Conservation (phyloP, 2,329 filamentous ascomycete species). For the Aspergillus sp. region DNA sequence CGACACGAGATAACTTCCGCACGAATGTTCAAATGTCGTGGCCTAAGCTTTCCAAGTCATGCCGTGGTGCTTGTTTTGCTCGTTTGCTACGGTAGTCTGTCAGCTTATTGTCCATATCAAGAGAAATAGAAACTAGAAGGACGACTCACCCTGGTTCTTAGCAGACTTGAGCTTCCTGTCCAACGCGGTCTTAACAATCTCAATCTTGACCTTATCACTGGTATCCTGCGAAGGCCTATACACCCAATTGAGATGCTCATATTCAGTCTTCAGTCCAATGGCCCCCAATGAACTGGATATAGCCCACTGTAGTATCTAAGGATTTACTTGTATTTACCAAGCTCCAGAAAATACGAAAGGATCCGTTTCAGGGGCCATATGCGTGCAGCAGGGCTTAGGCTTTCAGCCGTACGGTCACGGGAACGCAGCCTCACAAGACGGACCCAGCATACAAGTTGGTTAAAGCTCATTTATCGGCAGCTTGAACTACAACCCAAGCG, state of each 20-base stretch:
- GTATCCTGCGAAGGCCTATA: background rate
- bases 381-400: too few relatives aligned
- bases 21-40: too few relatives aligned
- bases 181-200: background rate
- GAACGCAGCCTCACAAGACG: too few relatives aligned
- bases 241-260: background rate
- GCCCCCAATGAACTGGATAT: too few relatives aligned
- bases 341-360: background rate
- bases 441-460: too few relatives aligned
- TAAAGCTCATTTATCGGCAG: too few relatives aligned
- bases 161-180: background rate
- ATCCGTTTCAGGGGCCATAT: too few relatives aligned
- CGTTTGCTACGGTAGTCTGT: background rate
- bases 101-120: too few relatives aligned
- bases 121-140: too few relatives aligned
- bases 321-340: background rate
- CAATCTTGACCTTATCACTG: background rate
- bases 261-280: background rate
- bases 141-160: background rate
- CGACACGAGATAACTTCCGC: slow-evolving; percentile 20
- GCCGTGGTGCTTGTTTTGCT: background rate
- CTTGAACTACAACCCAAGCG: too few relatives aligned
- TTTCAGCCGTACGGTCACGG: too few relatives aligned
- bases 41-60: background rate
- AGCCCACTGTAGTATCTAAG: background rate